A percentile compares a stretch with the other conserved stretches of the same genome.
phyloP scores from a whole-genome alignment of 208 protist genomes.

The Wallacemonas sp. region DNA sequence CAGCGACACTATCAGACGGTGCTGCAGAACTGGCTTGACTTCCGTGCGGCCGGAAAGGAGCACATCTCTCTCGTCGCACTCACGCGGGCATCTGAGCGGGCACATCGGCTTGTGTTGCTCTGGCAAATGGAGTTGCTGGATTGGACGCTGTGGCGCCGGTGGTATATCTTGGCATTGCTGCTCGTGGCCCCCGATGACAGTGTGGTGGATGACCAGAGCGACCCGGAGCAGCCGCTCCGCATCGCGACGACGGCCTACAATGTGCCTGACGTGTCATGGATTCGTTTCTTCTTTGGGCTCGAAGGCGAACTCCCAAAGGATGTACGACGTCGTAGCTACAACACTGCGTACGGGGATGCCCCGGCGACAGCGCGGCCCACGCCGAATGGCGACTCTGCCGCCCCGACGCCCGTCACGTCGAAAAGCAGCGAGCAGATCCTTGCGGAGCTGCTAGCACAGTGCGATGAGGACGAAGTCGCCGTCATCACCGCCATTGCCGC shows the following conservation, averaged over 20 bases:
- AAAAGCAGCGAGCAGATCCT: conserved; percentile 25
- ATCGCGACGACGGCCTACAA: conserved; percentile 18
- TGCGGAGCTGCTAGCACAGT: conserved; percentile 52
- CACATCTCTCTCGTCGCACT: conserved; percentile 20
- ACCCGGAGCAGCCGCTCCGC: background rate
- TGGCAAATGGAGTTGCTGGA: conserved; percentile 43
- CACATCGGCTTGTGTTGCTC: conserved; percentile 31
- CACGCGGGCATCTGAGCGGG: conserved; percentile 18
- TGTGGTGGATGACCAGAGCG: background rate
- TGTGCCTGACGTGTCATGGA: conserved; percentile 47
- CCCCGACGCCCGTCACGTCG: background rate
- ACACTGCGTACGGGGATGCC: no score
- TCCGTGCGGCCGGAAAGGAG: background rate
- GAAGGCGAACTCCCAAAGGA: background rate
- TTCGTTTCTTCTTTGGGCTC: conserved; percentile 64
- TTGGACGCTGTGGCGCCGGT: conserved; percentile 46
- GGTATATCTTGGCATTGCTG: conserved; percentile 65
- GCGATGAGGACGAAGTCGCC: conserved; percentile 45
- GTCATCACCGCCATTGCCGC: conserved; percentile 61
- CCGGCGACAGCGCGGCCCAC: no score
- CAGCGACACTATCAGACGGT: background rate
- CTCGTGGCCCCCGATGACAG: conserved; percentile 13
- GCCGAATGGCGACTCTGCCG: no score
- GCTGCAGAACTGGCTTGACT: conserved; percentile 20
- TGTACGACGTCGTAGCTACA: background rate